Evolutionary conservation across 208 protist species (phyloP).

Genomic region (Acanthamoeba quina): DNA sequence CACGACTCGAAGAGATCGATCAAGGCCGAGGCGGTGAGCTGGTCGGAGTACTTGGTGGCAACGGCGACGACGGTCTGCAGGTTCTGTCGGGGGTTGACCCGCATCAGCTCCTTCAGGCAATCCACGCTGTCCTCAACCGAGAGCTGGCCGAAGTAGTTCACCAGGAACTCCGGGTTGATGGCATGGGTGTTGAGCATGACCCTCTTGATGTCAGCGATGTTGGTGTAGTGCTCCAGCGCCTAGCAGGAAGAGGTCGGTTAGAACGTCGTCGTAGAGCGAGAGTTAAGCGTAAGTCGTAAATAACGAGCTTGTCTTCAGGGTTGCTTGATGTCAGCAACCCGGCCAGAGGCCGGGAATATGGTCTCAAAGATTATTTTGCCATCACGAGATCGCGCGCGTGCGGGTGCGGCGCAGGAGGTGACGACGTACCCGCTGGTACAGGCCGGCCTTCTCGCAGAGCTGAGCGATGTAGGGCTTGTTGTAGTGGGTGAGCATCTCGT

Average conservation of each 20-base stretch:
- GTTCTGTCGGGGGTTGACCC: constrained; percentile 96
- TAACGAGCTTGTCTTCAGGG: background rate
- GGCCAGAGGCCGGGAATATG: constrained; percentile 8
- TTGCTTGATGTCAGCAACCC: constrained; percentile 58
- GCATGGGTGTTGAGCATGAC: constrained; percentile 96
- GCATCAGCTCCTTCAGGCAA: constrained; percentile 97
- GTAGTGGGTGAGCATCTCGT: constrained; percentile 98
- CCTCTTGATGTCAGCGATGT: constrained; percentile 98
- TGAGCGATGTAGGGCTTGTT: constrained; percentile 96
- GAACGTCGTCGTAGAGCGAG: background rate
- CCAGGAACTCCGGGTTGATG: constrained; percentile 96
- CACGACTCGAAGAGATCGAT: constrained; percentile 97
- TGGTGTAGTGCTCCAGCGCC: constrained; percentile 98
- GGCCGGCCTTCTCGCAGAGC: constrained; percentile 98
- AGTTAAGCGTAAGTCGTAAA: background rate
- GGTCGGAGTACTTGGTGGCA: constrained; percentile 98
- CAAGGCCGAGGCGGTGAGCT: constrained; percentile 95
- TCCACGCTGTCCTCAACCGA: constrained; percentile 97
- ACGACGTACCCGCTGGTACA: constrained; percentile 94
- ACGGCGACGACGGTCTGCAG: constrained; percentile 98
- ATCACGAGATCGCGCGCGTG: background rate
- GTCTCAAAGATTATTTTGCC: constrained; percentile 72
- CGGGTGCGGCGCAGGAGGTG: background rate
- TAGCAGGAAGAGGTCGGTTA: background rate
- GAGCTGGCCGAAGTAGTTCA: constrained; percentile 97